Percentiles rank a stretch among this genome's conserved stretches.
Evolutionary conservation across 2,329 filamentous ascomycete species (phyloP).

Genomic region (Ceratocystis albifundus): DNA sequence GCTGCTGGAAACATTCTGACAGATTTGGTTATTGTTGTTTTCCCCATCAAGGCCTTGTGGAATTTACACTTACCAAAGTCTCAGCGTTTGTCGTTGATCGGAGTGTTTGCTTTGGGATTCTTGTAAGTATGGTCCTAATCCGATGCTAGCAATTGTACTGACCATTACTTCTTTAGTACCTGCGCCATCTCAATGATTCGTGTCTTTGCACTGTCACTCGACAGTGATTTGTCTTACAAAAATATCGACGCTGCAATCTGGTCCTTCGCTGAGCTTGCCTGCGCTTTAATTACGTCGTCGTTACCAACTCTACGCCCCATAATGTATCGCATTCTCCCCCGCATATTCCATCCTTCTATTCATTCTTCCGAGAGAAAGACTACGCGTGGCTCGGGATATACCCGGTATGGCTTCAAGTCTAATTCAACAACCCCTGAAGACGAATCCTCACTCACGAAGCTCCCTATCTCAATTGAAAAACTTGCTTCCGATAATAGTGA

Average conservation of each 20-base stretch:
- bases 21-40: slow-evolving; percentile 23
- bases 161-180: slow-evolving; percentile 23
- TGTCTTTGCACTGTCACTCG: slow-evolving; percentile 25
- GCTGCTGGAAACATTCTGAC: slow-evolving; percentile 25
- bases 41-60: slow-evolving; percentile 25
- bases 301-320: slow-evolving; percentile 27
- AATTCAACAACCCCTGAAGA: background rate
- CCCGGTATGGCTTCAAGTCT: slow-evolving; percentile 8
- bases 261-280: slow-evolving; percentile 26
- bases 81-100: slow-evolving; percentile 24
- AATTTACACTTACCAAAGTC: slow-evolving; percentile 23
- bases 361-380: slow-evolving; percentile 7
- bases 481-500: slow-evolving; percentile 11
- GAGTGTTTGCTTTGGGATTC: slow-evolving; percentile 25
- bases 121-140: slow-evolving; percentile 23
- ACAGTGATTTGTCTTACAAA: slow-evolving; percentile 26
- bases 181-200: slow-evolving; percentile 27
- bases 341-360: slow-evolving; percentile 23
- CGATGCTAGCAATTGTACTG: background rate
- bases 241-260: slow-evolving; percentile 27
- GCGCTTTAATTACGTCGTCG: slow-evolving; percentile 26
- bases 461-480: slow-evolving; percentile 11
- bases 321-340: slow-evolving; percentile 27
- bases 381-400: slow-evolving; percentile 8
- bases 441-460: slow-evolving; percentile 11